These are phyloP conservation scores for Prunus mira DNA, from an alignment of 306 rosid species.

Conservation along the genomic window DNA sequence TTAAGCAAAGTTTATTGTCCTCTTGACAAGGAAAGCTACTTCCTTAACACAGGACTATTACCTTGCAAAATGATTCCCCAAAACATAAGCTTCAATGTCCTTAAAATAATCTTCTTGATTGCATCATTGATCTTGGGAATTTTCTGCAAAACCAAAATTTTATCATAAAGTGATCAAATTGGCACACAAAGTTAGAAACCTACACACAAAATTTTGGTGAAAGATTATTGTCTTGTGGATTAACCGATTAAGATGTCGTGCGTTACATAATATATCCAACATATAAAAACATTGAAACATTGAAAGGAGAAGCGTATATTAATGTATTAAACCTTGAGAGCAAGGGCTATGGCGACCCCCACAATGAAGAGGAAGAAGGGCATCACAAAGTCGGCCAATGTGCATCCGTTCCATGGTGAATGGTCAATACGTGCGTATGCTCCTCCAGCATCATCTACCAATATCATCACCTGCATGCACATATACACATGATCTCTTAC, in stretches of 20 bases:
- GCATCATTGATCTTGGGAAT: constrained; percentile 43
- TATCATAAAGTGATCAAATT: not conserved
- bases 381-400: constrained; percentile 87
- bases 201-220: not conserved
- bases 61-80: constrained; percentile 94
- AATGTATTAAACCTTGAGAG: constrained; percentile 51
- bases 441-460: constrained; percentile 89
- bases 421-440: constrained; percentile 76
- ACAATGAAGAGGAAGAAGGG: constrained; percentile 95
- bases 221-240: not conserved
- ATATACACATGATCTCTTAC: not conserved
- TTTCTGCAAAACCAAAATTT: constrained; percentile 39
- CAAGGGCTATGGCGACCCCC: constrained; percentile 88
- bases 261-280: not conserved
- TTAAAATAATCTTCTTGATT: constrained; percentile 50
- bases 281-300: not conserved
- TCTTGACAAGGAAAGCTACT: not conserved
- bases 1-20: not conserved
- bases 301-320: not conserved
- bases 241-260: not conserved
- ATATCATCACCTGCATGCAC: constrained; percentile 59
- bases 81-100: constrained; percentile 79
- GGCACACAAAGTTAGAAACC: not conserved
- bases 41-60: constrained; percentile 9
- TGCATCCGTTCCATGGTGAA: constrained; percentile 95